Percentiles rank a stretch among this genome's conserved stretches.
phyloP scores from a whole-genome alignment of 2,329 filamentous ascomycete species.

The Coniochaeta sp. region DNA sequence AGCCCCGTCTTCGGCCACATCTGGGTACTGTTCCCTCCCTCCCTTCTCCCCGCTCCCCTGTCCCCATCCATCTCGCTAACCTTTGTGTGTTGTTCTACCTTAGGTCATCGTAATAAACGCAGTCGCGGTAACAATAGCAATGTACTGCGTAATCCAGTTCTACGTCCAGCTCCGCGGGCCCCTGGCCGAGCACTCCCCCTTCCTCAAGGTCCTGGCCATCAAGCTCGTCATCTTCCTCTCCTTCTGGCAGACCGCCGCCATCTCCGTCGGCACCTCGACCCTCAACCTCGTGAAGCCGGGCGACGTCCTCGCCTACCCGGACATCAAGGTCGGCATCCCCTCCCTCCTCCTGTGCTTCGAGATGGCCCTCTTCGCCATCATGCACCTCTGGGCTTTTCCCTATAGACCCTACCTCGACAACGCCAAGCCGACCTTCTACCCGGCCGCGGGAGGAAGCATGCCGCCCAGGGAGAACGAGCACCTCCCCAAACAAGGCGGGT shows the following conservation, averaged over 20 bases:
- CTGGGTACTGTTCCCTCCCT: too few species aligned
- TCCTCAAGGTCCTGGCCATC: constrained; percentile 63
- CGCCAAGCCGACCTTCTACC: constrained; percentile 38
- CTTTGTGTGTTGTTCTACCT: too few species aligned
- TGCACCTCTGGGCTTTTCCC: constrained; percentile 79
- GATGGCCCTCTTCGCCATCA: constrained; percentile 71
- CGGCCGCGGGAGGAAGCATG: constrained; percentile 27
- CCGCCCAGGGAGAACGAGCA: constrained; percentile 34
- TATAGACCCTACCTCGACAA: constrained; percentile 59
- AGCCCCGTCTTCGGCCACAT: constrained; percentile 75
- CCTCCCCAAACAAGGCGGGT: constrained; percentile 53
- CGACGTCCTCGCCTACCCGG: constrained; percentile 57
- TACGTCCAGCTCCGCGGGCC: constrained; percentile 62
- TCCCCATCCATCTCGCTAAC: too few species aligned
- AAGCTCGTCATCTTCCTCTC: constrained; percentile 88
- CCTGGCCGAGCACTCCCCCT: neutral
- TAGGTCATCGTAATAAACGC: constrained; percentile 64
- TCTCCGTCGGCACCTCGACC: constrained; percentile 45
- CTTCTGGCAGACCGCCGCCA: constrained; percentile 67
- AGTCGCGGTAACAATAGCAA: constrained; percentile 68
- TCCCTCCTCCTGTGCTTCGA: constrained; percentile 72
- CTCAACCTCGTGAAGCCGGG: constrained; percentile 56
- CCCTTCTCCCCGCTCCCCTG: too few species aligned
- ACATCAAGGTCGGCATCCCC: constrained; percentile 76
- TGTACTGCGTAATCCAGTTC: constrained; percentile 85